These are phyloP conservation scores for Ophiostoma piceae DNA, from an alignment of 2,329 filamentous ascomycete species.

Conservation along the genomic window DNA sequence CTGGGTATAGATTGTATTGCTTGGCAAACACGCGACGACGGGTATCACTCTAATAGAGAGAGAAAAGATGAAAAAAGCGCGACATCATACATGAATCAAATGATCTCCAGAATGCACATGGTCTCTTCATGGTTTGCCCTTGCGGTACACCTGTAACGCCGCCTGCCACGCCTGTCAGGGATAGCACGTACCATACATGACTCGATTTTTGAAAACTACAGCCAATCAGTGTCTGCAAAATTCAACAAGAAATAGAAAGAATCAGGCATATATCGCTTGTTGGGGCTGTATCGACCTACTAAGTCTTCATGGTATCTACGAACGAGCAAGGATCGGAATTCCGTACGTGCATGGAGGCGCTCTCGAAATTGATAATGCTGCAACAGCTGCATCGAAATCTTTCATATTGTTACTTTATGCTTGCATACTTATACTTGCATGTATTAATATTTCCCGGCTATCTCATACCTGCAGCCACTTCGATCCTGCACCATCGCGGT, in stretches of 20 bases:
- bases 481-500: background rate
- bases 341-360: conserved; percentile 27
- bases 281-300: background rate
- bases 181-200: background rate
- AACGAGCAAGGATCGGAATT: conserved; percentile 22
- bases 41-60: too few species aligned
- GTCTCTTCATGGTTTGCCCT: background rate
- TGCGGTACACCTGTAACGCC: background rate
- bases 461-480: background rate
- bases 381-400: background rate
- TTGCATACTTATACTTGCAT: background rate
- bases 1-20: background rate
- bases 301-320: background rate
- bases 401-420: background rate
- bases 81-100: background rate
- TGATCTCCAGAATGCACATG: background rate
- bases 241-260: background rate
- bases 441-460: background rate
- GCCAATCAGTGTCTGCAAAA: background rate
- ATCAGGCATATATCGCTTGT: too few species aligned
- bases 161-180: background rate
- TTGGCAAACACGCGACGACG: background rate
- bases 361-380: background rate
- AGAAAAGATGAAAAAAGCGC: too few species aligned
- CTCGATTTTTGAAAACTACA: background rate